Conservation (phyloP, 1,284 basidiomycete species). For the Flammula alnicola region DNA sequence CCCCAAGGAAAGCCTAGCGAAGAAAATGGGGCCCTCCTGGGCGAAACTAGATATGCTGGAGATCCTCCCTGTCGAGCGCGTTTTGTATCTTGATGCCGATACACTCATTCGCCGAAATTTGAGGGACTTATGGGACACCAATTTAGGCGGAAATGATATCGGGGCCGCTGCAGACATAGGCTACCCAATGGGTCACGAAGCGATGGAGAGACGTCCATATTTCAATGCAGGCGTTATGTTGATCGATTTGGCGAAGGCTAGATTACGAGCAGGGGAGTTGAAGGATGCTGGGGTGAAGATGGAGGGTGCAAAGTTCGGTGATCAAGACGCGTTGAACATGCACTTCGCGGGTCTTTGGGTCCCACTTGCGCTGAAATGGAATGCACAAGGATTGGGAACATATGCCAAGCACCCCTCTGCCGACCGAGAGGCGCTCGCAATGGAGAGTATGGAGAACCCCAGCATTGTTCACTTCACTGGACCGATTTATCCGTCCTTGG, state of each 20-base stretch:
- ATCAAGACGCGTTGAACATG: conserved; percentile 59
- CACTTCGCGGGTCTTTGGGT: conserved; percentile 49
- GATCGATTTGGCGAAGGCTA: conserved; percentile 48
- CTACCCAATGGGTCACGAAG: conserved; percentile 49
- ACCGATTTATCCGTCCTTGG: conserved; percentile 51
- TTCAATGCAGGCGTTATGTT: conserved; percentile 64
- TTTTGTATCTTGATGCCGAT: conserved; percentile 60
- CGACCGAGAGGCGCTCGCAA: conserved; percentile 38
- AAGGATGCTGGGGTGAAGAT: too few species aligned
- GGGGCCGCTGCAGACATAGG: conserved; percentile 57
- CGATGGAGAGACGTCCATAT: conserved; percentile 41
- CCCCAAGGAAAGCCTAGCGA: conserved; percentile 35
- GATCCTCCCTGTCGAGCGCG: conserved; percentile 52
- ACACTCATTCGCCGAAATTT: conserved; percentile 49
- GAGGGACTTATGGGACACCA: conserved; percentile 47
- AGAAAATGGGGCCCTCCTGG: conserved; percentile 44
- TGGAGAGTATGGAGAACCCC: conserved; percentile 44
- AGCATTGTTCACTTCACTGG: conserved; percentile 63
- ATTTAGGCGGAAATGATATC: conserved; percentile 44
- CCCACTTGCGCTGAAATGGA: conserved; percentile 49
- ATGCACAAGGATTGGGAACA: conserved; percentile 61
- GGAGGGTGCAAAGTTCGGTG: conserved; percentile 38
- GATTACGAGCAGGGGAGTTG: conserved; percentile 34
- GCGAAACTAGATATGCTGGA: conserved; percentile 54
- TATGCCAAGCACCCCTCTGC: conserved; percentile 44